Conservation (phyloP, 805 yeast genomes). For the Nakazawaea pomicola region DNA sequence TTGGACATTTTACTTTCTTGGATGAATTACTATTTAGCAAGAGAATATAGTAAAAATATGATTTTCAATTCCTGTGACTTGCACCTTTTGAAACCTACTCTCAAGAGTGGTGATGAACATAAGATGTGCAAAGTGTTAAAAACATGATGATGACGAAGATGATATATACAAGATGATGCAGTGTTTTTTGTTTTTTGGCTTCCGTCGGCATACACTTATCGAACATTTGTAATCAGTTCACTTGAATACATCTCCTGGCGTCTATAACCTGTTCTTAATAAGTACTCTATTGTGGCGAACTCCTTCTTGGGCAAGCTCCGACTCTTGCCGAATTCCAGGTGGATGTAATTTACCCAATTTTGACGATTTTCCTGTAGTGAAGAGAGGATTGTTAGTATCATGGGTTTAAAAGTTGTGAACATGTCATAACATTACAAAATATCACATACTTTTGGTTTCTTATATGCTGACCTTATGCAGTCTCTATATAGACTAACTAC, state of each 20-base stretch:
- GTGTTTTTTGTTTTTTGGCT: too few relatives aligned
- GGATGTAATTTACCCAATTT: slow-evolving; percentile 29
- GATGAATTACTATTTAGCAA: too few relatives aligned
- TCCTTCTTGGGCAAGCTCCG: slow-evolving; percentile 63
- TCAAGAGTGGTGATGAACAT: too few relatives aligned
- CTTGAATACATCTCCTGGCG: slow-evolving; percentile 68
- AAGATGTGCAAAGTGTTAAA: too few relatives aligned
- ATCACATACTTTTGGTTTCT: slow-evolving; percentile 39
- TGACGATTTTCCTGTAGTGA: slow-evolving; percentile 21
- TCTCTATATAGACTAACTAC: slow-evolving; percentile 44
- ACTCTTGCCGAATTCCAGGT: slow-evolving; percentile 58
- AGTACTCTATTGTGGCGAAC: slow-evolving; percentile 80
- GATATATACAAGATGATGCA: slow-evolving; percentile 11
- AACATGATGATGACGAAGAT: too few relatives aligned
- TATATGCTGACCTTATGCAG: slow-evolving; percentile 38
- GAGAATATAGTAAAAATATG: too few relatives aligned
- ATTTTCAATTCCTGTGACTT: too few relatives aligned
- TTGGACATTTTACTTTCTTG: too few relatives aligned
- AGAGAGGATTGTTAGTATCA: neutral
- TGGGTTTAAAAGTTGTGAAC: neutral
- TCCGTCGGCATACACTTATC: too few relatives aligned
- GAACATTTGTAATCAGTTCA: slow-evolving; percentile 67
- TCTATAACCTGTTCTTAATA: slow-evolving; percentile 70
- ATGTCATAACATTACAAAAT: too few relatives aligned
- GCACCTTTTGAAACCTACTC: too few relatives aligned